Evolutionary conservation across 441 rosid genomes (phyloP), one percentile per base, ranked within the genome.

Genomic region (Erysimum pusillum): DNA sequence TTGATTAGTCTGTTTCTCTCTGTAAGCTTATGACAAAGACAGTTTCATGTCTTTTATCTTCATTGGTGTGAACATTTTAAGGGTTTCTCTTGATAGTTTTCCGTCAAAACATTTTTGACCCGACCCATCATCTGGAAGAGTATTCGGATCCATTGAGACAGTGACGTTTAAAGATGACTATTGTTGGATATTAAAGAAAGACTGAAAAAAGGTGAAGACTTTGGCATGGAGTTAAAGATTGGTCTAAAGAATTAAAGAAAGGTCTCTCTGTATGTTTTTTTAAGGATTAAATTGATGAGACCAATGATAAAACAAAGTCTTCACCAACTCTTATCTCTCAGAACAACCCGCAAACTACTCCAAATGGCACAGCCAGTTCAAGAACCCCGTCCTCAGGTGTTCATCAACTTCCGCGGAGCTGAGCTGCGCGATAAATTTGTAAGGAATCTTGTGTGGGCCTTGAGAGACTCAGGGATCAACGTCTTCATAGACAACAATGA

Each of bases 351-450:
- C 5, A 46, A 7, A 46, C 52, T 5, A 15, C 34, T 52, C 60
- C 25, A 52, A 31, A 31, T 44, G 54, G 39, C 53, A 6, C 17
- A 42, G 18, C 18, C 36, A 17, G 44, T 31, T 14, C 32, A 61
- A 39, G 17, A 2, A 67, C 60, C 35, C 20, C 25, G 3, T n/a
- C 52, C 64, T 69, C 64, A 41, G 45, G 54, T 69, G 41, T 69
- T 54, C 48, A 22, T 56, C 42, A 69, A 46, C 34, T 69, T 41
- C 42, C 48, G 42, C 9, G 45, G 35, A 54, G 62, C 11, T 28
- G 73, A 68, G 49, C 31, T 44, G 36, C 42, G 63, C 7, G 54
- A 17, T n/a, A 56, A 44, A 12, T 69, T 69, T 15, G 44, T 31
- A 8, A 41, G 1, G 9, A 17, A 56, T 69, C 74, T 57, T 3